A percentile compares a stretch with the other conserved stretches of the same genome.
These are phyloP conservation scores for Medakamo hakoo DNA, from an alignment of 139 green algal genomes.

Conservation along the genomic window DNA sequence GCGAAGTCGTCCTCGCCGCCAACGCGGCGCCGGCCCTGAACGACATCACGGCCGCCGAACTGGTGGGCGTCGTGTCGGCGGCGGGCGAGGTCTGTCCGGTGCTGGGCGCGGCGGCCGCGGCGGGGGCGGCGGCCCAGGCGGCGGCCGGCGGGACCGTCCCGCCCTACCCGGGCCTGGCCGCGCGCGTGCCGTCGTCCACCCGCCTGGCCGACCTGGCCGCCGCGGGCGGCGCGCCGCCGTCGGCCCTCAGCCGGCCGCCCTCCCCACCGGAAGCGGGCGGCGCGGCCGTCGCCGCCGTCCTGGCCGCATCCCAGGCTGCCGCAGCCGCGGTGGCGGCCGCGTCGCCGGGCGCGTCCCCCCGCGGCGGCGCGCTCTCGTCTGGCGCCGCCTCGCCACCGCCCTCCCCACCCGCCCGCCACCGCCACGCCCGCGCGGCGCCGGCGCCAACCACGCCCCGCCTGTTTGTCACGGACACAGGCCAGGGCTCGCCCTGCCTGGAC, in stretches of 20 bases:
- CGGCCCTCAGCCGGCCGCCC: no score
- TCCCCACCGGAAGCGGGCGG: no score
- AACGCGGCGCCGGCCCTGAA: conserved; percentile 95
- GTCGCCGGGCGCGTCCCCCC: no score
- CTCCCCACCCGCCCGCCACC: no score
- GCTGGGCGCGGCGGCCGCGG: conserved; percentile 34
- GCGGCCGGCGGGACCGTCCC: conserved; percentile 22
- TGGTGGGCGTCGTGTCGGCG: conserved; percentile 34
- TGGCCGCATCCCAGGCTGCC: neutral
- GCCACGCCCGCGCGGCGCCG: no score
- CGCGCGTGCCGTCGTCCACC: conserved; percentile 10
- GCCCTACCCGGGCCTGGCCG: conserved; percentile 24
- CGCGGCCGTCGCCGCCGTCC: neutral
- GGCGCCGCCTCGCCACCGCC: no score
- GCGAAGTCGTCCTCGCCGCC: conserved; percentile 79
- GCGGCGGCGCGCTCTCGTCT: neutral
- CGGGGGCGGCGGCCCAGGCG: conserved; percentile 18
- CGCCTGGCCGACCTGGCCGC: conserved; percentile 13
- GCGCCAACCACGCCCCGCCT: conserved; percentile 22
- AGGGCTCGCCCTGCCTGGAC: conserved; percentile 87
- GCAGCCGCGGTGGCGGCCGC: neutral
- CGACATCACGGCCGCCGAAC: conserved; percentile 84
- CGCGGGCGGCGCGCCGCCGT: neutral
- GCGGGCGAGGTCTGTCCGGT: conserved; percentile 35
- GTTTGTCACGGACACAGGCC: conserved; percentile 65